Conservation (phyloP, 2,329 filamentous ascomycete genomes). For the Dothideomycetes sp. region DNA sequence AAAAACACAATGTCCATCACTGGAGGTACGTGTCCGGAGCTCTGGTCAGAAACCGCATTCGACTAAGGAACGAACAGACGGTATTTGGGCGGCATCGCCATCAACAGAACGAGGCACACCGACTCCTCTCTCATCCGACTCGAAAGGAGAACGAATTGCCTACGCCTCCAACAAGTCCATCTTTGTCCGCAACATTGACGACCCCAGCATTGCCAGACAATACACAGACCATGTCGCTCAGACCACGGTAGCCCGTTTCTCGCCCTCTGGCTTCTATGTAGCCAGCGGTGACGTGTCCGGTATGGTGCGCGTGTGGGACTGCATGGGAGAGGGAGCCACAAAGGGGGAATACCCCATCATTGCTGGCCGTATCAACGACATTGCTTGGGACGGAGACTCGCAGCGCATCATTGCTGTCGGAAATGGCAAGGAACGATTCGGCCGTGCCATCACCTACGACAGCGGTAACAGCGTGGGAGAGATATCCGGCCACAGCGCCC, state of each 20-base stretch:
- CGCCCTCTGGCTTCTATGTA: slow-evolving; percentile 89
- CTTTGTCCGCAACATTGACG: slow-evolving; percentile 89
- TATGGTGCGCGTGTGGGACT: slow-evolving; percentile 84
- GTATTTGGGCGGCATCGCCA: slow-evolving; percentile 77
- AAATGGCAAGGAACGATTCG: slow-evolving; percentile 86
- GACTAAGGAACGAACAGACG: slow-evolving; percentile 35
- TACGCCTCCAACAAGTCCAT: slow-evolving; percentile 96
- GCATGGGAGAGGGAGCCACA: slow-evolving; percentile 72
- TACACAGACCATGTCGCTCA: slow-evolving; percentile 84
- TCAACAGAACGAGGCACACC: slow-evolving; percentile 76
- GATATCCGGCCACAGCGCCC: slow-evolving; percentile 81
- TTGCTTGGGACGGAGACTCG: slow-evolving; percentile 95
- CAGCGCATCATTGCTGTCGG: slow-evolving; percentile 95
- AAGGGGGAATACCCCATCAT: slow-evolving; percentile 95
- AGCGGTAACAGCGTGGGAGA: slow-evolving; percentile 94
- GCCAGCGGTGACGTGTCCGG: slow-evolving; percentile 84
- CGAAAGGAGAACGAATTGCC: slow-evolving; percentile 82
- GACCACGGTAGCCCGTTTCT: slow-evolving; percentile 88
- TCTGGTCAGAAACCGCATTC: neutral
- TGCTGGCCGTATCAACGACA: slow-evolving; percentile 86
- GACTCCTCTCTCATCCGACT: slow-evolving; percentile 77
- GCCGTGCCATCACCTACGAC: slow-evolving; percentile 89
- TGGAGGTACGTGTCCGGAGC: slow-evolving; percentile 14
- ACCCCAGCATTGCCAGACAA: slow-evolving; percentile 74
- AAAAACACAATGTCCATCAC: slow-evolving; percentile 19